Base-by-base conservation (phyloP, 1,284 basidiomycete genomes). In the Ceratobasidium sp. region DNA sequence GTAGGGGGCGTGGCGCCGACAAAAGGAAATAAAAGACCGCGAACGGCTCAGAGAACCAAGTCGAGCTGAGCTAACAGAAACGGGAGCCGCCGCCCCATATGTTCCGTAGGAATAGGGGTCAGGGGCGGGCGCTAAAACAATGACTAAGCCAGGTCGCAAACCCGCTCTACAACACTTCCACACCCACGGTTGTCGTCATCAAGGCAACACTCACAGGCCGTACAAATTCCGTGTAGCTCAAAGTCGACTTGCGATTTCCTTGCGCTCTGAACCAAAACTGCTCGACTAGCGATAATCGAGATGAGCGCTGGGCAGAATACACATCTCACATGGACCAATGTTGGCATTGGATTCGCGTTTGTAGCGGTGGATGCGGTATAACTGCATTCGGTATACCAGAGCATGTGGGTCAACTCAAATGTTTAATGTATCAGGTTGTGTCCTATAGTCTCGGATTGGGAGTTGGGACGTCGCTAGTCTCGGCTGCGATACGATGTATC, bases 271-370 rank as follows among this genome's bases (percentile, higher is more conserved):
- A 6, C 49, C 13, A n/a, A 15, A 51, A 51, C 5, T 15, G 13
- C 49, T n/a, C n/a, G 5, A 51, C n/a, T 51, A 5, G 49, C 13
- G n/a, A 51, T 51, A 51, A 51, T 3, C 56, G 62, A 46, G 13
- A 73, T 73, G 70, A 62, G 70, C 34, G 70, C 70, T 34, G 59
- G 70, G 1, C 40, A 64, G 40, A 78, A 75, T 32, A 79, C 82
- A 1, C 81, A 86, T 65, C 83, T 95, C 37, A 85, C 85, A 34
- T 94, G 91, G 91, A 78, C 82, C 15, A 94, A 95, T 80, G 92
- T 96, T 77, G 88, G 85, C 25, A 86, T 95, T 77, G 93, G 90
- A 0, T 88, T 95, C 81, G 83, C 88, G 1, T 95, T 96, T 83
- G 89, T 96, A 79, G 78, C 82, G 34, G 82, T 85, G 76, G 84